A percentile compares a stretch with the other conserved stretches of the same genome.
Conservation (phyloP, 805 yeast genomes). For the Cyberlindnera maclurae region DNA sequence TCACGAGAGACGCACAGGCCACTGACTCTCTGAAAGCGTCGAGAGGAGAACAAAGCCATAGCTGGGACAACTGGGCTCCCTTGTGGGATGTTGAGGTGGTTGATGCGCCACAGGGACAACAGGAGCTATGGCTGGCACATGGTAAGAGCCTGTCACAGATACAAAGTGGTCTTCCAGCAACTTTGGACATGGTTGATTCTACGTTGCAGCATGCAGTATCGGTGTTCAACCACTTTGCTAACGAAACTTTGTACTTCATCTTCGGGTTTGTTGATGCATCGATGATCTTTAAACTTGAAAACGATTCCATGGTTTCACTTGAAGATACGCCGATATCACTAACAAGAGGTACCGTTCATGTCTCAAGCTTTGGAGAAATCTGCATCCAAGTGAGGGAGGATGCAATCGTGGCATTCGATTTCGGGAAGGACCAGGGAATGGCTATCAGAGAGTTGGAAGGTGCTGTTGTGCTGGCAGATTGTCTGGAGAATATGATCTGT, state of each 20-base stretch:
- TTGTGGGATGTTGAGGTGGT: constrained; percentile 34
- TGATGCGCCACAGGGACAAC: constrained; percentile 17
- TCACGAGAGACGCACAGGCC: constrained; percentile 14
- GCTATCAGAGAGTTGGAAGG: constrained; percentile 6
- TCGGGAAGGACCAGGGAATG: constrained; percentile 6
- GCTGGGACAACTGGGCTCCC: constrained; percentile 43
- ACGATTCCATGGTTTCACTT: constrained; percentile 23
- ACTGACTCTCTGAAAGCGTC: constrained; percentile 6
- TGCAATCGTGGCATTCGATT: constrained; percentile 16
- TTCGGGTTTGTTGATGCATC: constrained; percentile 35
- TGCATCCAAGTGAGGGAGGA: constrained; percentile 22
- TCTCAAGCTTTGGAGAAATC: constrained; percentile 9
- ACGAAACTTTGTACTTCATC: constrained; percentile 23
- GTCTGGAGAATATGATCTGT: constrained; percentile 10
- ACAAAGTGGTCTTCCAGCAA: constrained; percentile 14
- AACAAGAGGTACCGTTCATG: constrained; percentile 9
- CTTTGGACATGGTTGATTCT: constrained; percentile 12
- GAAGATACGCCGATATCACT: constrained; percentile 17
- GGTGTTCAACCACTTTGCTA: constrained; percentile 12
- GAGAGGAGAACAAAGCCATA: constrained; percentile 13
- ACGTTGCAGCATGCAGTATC: constrained; percentile 12
- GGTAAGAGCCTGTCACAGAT: constrained; percentile 16
- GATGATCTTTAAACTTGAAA: constrained; percentile 27
- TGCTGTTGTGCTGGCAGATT: constrained; percentile 15
- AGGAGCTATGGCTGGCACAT: constrained; percentile 33